A percentile compares a stretch with the other conserved stretches of the same genome.
These are phyloP conservation scores for Cudoniella acicularis DNA, from an alignment of 495 filamentous ascomycete genomes.

Conservation along the genomic window DNA sequence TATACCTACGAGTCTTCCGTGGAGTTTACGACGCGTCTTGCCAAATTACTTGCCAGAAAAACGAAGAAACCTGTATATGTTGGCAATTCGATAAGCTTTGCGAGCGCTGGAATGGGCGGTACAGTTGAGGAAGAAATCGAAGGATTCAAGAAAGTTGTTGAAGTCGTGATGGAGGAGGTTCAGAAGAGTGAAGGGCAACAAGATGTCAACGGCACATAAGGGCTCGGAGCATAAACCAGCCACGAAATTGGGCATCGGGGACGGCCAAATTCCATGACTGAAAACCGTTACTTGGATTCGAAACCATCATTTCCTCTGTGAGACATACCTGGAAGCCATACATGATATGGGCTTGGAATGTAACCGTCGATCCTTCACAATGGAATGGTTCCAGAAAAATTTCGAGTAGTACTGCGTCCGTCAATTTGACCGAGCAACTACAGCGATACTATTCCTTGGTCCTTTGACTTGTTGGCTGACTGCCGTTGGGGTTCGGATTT, in stretches of 20 bases:
- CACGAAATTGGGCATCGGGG: no score
- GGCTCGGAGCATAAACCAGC: no score
- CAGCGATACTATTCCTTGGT: neutral
- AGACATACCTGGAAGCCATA: no score
- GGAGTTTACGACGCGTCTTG: constrained; percentile 81
- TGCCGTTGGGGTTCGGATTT: neutral
- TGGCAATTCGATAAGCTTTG: constrained; percentile 69
- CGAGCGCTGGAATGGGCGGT: constrained; percentile 63
- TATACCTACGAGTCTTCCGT: constrained; percentile 70
- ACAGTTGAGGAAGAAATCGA: constrained; percentile 95
- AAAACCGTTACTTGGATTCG: neutral
- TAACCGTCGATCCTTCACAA: neutral
- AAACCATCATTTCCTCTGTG: no score
- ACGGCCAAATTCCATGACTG: no score
- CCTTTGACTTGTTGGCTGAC: neutral
- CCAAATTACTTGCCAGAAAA: constrained; percentile 73
- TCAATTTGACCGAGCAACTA: neutral
- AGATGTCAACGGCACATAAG: no score
- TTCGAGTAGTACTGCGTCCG: neutral
- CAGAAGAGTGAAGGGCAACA: neutral
- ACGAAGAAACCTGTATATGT: constrained; percentile 75
- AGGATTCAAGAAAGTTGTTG: constrained; percentile 67
- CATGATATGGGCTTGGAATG: no score
- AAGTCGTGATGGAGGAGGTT: constrained; percentile 62
- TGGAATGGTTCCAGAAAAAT: neutral